phyloP scores from a whole-genome alignment of 129 eudicot genomes.

The Mikania micrantha region DNA sequence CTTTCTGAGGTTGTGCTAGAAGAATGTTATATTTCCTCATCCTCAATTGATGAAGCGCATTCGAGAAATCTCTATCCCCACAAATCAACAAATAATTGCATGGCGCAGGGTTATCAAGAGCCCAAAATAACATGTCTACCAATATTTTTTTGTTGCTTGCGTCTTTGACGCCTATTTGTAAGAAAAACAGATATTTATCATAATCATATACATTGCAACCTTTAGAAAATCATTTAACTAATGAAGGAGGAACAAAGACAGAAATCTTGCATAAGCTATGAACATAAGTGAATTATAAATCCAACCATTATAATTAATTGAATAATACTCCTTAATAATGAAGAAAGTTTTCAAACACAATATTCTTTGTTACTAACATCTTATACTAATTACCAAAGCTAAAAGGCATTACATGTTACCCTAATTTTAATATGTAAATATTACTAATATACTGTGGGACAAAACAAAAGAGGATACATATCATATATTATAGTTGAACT shows the following conservation, averaged over 20 bases:
- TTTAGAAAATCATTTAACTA: neutral
- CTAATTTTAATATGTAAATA: neutral
- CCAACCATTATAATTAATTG: too few species aligned
- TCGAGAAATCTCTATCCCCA: constrained; percentile 96
- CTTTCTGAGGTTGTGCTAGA: constrained; percentile 85
- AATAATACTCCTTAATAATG: neutral
- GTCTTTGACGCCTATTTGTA: constrained; percentile 70
- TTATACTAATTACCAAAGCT: too few species aligned
- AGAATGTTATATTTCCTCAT: constrained; percentile 96
- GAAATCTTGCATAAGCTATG: neutral
- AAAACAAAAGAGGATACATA: neutral
- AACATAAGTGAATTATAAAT: neutral
- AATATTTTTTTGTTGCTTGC: constrained; percentile 94
- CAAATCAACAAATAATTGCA: constrained; percentile 80
- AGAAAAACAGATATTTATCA: neutral
- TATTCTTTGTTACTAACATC: neutral
- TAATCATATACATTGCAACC: neutral
- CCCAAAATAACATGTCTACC: constrained; percentile 99
- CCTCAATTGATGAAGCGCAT: constrained; percentile 90
- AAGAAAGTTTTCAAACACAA: neutral
- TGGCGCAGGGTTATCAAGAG: constrained; percentile 96
- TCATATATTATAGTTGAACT: neutral
- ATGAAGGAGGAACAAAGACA: neutral
- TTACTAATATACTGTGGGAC: neutral
- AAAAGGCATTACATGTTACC: neutral